Base-by-base conservation (phyloP, 2,329 filamentous ascomycete genomes). In the Cercospora sesami region DNA sequence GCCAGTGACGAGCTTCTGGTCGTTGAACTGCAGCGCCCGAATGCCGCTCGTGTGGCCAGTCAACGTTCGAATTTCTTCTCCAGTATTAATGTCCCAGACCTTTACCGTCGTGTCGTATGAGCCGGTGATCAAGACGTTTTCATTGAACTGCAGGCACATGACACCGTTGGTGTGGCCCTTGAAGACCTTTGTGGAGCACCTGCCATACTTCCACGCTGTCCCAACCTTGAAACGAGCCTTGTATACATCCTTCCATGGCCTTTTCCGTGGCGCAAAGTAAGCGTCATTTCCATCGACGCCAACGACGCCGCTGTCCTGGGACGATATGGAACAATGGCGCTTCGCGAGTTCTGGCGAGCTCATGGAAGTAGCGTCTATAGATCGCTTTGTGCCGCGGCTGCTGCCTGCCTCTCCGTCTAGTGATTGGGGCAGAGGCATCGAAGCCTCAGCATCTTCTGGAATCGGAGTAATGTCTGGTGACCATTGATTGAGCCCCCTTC, bases 241-340 rank as follows among this genome's bases (percentile, higher is more conserved):
- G 82, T 99, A 99, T 1, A 99, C 92, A 69, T 96, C 93, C 80
- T 99, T 99, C 95, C 95, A 99, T 0, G 91, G 93, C 31, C 93
- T 81, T 69, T 81, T 81, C 23, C 81, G 79, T 14, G 82, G 83
- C 68, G 83, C 83, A 73, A 86, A 85, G 71, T 84, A 85, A 10
- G 82, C 80, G 21, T 82, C 81, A 42, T 67, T 66, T 7, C 71
- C 71, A 8, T 66, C 67, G 16, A 67, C 69, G 21, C 67, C 66
- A 21, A 64, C 62, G 33, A 57, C 61, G 8, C 60, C 39, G 9
- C 63, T 63, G 9, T 68, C 65, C 63, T 66, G 68, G 4, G 68
- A 68, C 2, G 73, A 73, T 10, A 66, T 66, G 51, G 69, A 65
- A 59, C 75, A 75, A 26, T 71, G 72, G 39, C 74, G 70, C 64